These are phyloP conservation scores for Actinomucor elegans DNA, from an alignment of 371 early-diverging fungal genomes.

Conservation along the genomic window DNA sequence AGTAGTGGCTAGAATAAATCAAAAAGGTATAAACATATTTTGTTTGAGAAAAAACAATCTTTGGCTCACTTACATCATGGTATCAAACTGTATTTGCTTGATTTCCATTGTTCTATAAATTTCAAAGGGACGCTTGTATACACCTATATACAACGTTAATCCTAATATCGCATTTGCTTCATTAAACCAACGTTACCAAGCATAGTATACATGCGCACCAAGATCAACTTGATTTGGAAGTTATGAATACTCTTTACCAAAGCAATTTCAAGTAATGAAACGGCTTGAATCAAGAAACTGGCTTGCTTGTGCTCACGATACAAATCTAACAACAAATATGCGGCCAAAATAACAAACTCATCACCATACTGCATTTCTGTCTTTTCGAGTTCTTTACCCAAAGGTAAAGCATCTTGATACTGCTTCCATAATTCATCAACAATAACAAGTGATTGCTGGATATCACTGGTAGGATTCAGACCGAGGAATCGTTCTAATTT, in stretches of 20 bases:
- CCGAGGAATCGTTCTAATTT: conserved; percentile 57
- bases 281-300: conserved; percentile 45
- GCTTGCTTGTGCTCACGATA: conserved; percentile 40
- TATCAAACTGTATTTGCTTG: conserved; percentile 89
- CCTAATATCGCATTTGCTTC: neutral
- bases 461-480: conserved; percentile 21
- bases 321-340: conserved; percentile 58
- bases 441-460: conserved; percentile 15
- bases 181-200: conserved; percentile 49
- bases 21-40: neutral
- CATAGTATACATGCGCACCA: conserved; percentile 75
- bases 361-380: conserved; percentile 82
- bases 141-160: conserved; percentile 45
- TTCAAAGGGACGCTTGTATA: conserved; percentile 61
- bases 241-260: conserved; percentile 73
- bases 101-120: conserved; percentile 78
- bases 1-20: conserved; percentile 51
- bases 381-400: conserved; percentile 66
- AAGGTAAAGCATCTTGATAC: conserved; percentile 61
- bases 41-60: neutral
- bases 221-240: conserved; percentile 80
- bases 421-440: conserved; percentile 53
- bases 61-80: conserved; percentile 63
- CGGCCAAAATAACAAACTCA: conserved; percentile 72
- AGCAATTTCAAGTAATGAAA: conserved; percentile 75